A percentile compares a stretch with the other conserved stretches of the same genome.
Evolutionary conservation across 2,329 filamentous ascomycete genomes (phyloP).

Genomic region (Alternaria infectoria): DNA sequence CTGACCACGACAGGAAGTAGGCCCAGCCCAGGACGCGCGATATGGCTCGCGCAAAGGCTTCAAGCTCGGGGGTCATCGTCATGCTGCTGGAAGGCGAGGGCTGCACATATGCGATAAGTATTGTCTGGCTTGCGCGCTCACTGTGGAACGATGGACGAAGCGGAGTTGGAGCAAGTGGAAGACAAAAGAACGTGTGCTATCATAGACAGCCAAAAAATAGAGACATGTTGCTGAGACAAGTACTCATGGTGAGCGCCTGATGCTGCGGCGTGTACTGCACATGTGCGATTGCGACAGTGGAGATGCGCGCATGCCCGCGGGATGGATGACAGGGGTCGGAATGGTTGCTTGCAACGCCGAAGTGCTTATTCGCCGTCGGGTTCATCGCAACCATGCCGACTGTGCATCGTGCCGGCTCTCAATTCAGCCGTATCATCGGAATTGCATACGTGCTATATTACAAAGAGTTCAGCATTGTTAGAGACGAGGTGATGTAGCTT

Average conservation of each 20-base stretch:
- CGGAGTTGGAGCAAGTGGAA: background rate
- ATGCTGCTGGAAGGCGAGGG: background rate
- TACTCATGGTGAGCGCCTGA: conserved; percentile 22
- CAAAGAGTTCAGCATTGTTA: background rate
- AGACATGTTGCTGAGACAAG: conserved; percentile 8
- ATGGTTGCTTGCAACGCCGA: background rate
- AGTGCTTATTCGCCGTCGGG: background rate
- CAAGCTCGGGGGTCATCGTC: conserved; percentile 18
- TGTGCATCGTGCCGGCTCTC: background rate
- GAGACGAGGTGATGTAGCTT: background rate
- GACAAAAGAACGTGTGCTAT: background rate
- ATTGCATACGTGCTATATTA: background rate
- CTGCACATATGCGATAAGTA: conserved; percentile 6
- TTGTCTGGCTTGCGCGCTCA: background rate
- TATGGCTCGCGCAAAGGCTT: conserved; percentile 40
- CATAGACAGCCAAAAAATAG: background rate
- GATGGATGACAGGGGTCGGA: conserved; percentile 6
- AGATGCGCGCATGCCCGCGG: conserved; percentile 6
- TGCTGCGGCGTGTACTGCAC: conserved; percentile 17
- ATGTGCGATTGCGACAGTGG: conserved; percentile 15
- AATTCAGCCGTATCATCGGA: background rate
- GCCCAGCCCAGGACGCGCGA: conserved; percentile 46
- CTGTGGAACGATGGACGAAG: background rate
- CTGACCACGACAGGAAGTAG: conserved; percentile 46
- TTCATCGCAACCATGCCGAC: background rate